Base-by-base conservation (phyloP, 1,139 yeast species). In the Nakaseomyces bracarensis region DNA sequence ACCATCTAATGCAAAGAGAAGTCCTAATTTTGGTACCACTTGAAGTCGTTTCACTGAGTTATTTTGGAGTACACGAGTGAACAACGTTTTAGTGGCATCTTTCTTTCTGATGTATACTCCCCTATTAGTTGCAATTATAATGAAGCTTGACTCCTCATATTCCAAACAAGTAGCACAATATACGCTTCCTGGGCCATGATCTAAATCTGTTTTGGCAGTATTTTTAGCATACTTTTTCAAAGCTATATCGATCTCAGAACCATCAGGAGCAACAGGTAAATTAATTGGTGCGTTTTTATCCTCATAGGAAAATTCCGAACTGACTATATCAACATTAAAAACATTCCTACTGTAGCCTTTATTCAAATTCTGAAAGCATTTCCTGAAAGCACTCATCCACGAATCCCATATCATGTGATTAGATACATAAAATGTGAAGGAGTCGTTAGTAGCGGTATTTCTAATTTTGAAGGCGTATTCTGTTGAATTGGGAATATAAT, bases 281-380 rank as follows among this genome's bases (percentile, higher is more conserved):
- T 75, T 77, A 3, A 60, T 57, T 0, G 83, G 74, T n/a, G 71
- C 68, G 40, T 69, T 72, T 8, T 68, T 62, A 5, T 68, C 70
- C 16, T 78, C 83, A 57, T 82, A 83, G 1, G 79, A 82, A 63
- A 84, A 84, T 23, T 74, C 68, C 49, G 78, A 80, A 7, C 83
- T 69, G 9, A 85, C 58, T 10, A 75, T 68, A 26, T 66, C 63
- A 19, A 82, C 57, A 8, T 66, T 55, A 54, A 79, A 81, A 0
- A 86, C 82, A 46, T 75, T 83, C 22, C 63, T 67, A 18, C 66
- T 58, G 19, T 70, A 68, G 23, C 72, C 57, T 14, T 66, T 65
- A 40, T 75, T 72, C 43, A 77, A 68, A 21, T 69, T 71, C 11
- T 72, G 62, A 49, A 81, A 77, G 13, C 87, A 82, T 10, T 64